Evolutionary conservation across 495 filamentous ascomycete genomes (phyloP), one percentile per base, ranked within the genome.

Genomic region (Aspergillus steynii): DNA sequence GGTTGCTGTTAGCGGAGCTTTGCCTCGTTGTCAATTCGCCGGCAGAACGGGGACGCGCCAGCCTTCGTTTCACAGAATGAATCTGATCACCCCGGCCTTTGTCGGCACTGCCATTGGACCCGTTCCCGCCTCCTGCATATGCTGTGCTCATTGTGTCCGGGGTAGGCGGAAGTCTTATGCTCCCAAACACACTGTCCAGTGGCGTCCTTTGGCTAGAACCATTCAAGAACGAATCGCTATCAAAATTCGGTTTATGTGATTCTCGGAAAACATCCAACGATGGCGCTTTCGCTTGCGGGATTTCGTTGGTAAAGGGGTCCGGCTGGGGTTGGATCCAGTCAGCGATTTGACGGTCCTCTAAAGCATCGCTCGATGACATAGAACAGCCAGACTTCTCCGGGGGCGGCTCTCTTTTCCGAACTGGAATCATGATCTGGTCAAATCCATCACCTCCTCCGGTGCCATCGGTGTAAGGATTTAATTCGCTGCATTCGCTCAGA

Each of bases 401-500:
- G 4, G 61, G 60, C 1, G 67, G 62, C 1, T 64, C 57, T 34
- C 62, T 55, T 60, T 63, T 67, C 14, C 73, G 70, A 15, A 77
- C 53, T 5, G 74, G 72, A 12, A 77, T 74, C 5, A 77, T 68
- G 25, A 78, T 50, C 50, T 68, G 55, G 55, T 79, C 75, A 47
- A 66, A 68, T 7, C 65, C 67, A 45, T 69, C 50, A 46, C 54
- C 62, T 45, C 50, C 59, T 10, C 62, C 59, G 0, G 59, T 49
- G 7, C 64, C 69, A 31, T 72, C 89, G 58, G 88, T 4, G 9
- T 42, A 87, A 5, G 90, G 78, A 67, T 86, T 88, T 10, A 90
- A 65, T 63, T 93, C 90, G 32, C 89, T 91, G 65, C 88, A 91
- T 71, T 94, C 89, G 67, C 90, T 93, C 29, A 94, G 80, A 20